phyloP scores from a whole-genome alignment of 1,139 yeast species.

The Hyphopichia buzzinii region DNA sequence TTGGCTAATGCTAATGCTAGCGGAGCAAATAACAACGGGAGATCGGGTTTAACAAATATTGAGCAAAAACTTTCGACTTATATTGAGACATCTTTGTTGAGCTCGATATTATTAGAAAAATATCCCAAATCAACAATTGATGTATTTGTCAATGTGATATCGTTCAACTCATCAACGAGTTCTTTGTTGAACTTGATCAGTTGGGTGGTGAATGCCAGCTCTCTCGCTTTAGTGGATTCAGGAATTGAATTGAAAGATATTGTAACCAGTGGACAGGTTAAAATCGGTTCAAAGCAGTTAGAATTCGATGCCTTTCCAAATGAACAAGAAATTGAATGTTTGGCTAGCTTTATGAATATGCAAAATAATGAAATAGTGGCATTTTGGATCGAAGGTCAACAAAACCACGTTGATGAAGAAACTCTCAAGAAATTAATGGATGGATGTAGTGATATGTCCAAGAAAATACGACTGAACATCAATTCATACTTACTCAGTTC shows the following conservation, averaged over 20 bases:
- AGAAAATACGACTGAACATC: conserved; percentile 44
- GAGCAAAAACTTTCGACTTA: conserved; percentile 56
- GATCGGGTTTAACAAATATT: conserved; percentile 39
- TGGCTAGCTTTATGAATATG: conserved; percentile 55
- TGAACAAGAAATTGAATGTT: conserved; percentile 30
- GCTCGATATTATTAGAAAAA: conserved; percentile 62
- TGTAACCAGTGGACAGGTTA: conserved; percentile 69
- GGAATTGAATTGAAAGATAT: conserved; percentile 77
- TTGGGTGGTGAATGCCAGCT: conserved; percentile 57
- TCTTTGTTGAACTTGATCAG: conserved; percentile 38
- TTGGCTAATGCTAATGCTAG: conserved; percentile 7
- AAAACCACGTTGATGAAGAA: conserved; percentile 24
- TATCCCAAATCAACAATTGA: conserved; percentile 91
- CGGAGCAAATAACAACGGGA: conserved; percentile 24
- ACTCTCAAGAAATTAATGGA: conserved; percentile 29
- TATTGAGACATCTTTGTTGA: conserved; percentile 56
- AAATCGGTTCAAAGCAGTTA: conserved; percentile 14
- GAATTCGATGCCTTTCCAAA: conserved; percentile 16
- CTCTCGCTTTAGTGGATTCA: conserved; percentile 78
- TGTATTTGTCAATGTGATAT: conserved; percentile 66
- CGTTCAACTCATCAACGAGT: conserved; percentile 36
- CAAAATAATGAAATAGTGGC: conserved; percentile 55
- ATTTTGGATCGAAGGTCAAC: conserved; percentile 50
- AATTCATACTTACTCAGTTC: conserved; percentile 28
- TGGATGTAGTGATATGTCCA: conserved; percentile 44